These are phyloP conservation scores for Arctostaphylos glauca DNA, from an alignment of 148 eudicot genomes.

Conservation along the genomic window DNA sequence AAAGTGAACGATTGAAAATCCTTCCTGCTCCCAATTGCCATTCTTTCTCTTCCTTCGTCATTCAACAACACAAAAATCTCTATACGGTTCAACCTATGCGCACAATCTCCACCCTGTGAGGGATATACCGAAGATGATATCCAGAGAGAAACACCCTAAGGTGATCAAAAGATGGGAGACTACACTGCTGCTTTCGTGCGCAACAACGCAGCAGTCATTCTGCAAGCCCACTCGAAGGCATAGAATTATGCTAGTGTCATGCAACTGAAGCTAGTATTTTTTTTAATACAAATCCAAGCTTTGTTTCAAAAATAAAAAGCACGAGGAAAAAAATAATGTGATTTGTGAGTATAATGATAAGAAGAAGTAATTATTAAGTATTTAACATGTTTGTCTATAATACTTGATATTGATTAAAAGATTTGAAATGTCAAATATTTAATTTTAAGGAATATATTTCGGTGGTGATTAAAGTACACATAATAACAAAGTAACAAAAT, in stretches of 20 bases:
- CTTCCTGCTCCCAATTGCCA: slow-evolving; percentile 10
- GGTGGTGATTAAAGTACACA: too few relatives aligned
- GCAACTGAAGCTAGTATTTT: slow-evolving; percentile 67
- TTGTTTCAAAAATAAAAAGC: neutral
- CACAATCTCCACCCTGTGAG: slow-evolving; percentile 14
- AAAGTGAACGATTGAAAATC: slow-evolving; percentile 15
- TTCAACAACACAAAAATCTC: neutral
- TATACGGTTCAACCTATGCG: neutral
- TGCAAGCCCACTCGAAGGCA: slow-evolving; percentile 76
- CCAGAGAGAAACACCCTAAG: slow-evolving; percentile 17
- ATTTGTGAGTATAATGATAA: too few relatives aligned
- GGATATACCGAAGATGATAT: slow-evolving; percentile 14
- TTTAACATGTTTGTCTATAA: too few relatives aligned
- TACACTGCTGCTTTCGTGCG: slow-evolving; percentile 73
- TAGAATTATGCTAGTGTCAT: slow-evolving; percentile 83
- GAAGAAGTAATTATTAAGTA: too few relatives aligned
- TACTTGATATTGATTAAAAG: too few relatives aligned
- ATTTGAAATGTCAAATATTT: too few relatives aligned
- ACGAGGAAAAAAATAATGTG: too few relatives aligned
- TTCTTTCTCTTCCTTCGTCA: neutral
- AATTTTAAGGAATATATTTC: too few relatives aligned
- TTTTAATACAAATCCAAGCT: neutral
- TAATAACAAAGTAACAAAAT: too few relatives aligned
- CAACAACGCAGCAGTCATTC: slow-evolving; percentile 32
- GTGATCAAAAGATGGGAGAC: slow-evolving; percentile 48